A percentile compares a stretch with the other conserved stretches of the same genome.
Evolutionary conservation across 257 asterid species (phyloP).

Genomic region (Asclepias syriaca): DNA sequence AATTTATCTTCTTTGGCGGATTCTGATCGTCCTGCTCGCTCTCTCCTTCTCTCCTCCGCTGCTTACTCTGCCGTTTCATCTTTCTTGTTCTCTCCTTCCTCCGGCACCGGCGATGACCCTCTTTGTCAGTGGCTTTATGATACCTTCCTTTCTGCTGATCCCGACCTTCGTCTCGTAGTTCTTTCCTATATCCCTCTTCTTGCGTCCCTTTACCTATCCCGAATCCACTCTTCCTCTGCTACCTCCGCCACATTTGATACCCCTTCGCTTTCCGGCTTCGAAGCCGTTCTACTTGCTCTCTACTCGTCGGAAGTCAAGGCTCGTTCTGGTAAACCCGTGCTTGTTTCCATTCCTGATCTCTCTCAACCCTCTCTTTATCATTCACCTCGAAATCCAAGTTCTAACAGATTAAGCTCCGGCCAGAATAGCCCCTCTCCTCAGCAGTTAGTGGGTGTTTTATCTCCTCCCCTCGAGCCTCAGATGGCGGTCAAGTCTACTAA

Average conservation of each 20-base stretch:
- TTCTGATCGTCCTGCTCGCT: conserved; percentile 89
- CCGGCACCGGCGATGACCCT: conserved; percentile 74
- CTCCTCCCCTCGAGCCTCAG: conserved; percentile 80
- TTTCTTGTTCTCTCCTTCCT: conserved; percentile 41
- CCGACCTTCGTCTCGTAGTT: conserved; percentile 79
- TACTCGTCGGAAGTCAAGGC: conserved; percentile 69
- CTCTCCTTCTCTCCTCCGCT: conserved; percentile 74
- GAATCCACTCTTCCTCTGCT: conserved; percentile 48
- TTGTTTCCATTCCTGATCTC: conserved; percentile 76
- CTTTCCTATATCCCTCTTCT: conserved; percentile 68
- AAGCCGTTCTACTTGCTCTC: conserved; percentile 76
- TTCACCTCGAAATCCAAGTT: conserved; percentile 43
- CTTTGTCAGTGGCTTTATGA: conserved; percentile 97
- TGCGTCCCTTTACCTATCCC: conserved; percentile 54
- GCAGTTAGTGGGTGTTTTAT: conserved; percentile 50
- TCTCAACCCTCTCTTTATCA: conserved; percentile 88
- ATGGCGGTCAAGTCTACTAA: conserved; percentile 84
- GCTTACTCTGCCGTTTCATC: conserved; percentile 62
- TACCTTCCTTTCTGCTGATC: conserved; percentile 65
- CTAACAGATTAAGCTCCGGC: conserved; percentile 35
- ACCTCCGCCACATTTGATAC: conserved; percentile 24
- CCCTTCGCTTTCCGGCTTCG: conserved; percentile 72
- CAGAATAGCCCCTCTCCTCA: conserved; percentile 15
- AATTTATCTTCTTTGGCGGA: conserved; percentile 63
- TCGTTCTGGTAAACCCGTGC: conserved; percentile 67